Conservation (phyloP, 164 flowering plant species). For the Piper betle region DNA sequence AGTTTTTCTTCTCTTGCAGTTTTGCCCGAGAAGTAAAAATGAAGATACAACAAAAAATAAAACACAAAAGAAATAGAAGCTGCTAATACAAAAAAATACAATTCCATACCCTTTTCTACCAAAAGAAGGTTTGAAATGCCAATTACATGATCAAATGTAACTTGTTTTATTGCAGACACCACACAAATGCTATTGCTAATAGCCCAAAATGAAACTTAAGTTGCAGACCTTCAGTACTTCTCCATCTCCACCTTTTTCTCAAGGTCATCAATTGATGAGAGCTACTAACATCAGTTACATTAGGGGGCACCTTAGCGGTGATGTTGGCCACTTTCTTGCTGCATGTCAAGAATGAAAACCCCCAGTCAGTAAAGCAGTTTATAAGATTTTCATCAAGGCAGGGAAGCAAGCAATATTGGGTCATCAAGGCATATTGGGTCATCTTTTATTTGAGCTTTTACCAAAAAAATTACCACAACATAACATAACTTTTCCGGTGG, state of each 20-base stretch:
- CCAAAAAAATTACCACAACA: too few relatives aligned
- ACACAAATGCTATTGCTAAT: not conserved
- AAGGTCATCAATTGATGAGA: not conserved
- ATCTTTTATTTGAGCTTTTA: too few relatives aligned
- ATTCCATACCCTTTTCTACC: not conserved
- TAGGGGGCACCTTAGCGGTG: not conserved
- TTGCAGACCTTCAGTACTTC: not conserved
- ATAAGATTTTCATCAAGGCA: not conserved
- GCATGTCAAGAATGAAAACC: not conserved
- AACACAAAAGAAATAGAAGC: not conserved
- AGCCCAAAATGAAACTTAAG: not conserved
- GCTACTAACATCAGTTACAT: slow-evolving; percentile 1
- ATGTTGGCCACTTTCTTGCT: slow-evolving; percentile 2
- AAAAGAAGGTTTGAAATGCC: not conserved
- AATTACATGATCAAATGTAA: not conserved
- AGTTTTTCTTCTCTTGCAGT: too few relatives aligned
- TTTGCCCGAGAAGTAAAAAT: too few relatives aligned
- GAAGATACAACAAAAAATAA: not conserved
- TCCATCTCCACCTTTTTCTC: slow-evolving; percentile 2
- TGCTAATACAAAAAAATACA: not conserved
- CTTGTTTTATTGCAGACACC: not conserved
- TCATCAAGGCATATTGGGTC: too few relatives aligned
- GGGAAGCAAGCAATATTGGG: not conserved
- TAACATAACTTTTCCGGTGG: too few relatives aligned
- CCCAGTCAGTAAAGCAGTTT: not conserved